Percentiles rank a stretch among this genome's conserved stretches.
Conservation (phyloP, 805 yeast species). For the Kregervanrija delftensis region DNA sequence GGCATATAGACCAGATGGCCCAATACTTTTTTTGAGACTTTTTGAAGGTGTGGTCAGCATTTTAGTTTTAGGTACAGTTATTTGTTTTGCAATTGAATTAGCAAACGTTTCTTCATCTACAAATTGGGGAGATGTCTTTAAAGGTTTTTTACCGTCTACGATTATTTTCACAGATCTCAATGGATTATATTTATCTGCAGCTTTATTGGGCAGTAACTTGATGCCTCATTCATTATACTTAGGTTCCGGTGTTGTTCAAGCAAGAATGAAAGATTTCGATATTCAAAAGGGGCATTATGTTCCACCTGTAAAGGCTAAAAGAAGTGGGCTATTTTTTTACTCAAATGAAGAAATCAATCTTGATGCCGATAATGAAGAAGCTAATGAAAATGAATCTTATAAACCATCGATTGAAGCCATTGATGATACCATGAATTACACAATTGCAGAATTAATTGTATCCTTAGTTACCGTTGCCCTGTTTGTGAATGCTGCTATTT, state of each 20-base stretch:
- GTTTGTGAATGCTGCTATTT: constrained; percentile 86
- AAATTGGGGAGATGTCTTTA: constrained; percentile 50
- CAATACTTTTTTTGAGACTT: constrained; percentile 65
- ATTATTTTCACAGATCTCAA: constrained; percentile 42
- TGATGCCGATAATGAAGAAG: constrained; percentile 46
- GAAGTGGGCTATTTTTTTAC: constrained; percentile 9
- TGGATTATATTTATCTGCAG: constrained; percentile 75
- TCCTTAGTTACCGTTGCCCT: constrained; percentile 83
- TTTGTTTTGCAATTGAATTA: constrained; percentile 77
- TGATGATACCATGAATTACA: constrained; percentile 67
- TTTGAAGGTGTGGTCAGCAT: constrained; percentile 79
- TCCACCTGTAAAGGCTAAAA: constrained; percentile 24
- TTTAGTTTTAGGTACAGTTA: constrained; percentile 73
- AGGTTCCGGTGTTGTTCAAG: constrained; percentile 86
- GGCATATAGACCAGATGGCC: constrained; percentile 84
- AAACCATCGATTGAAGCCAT: constrained; percentile 79
- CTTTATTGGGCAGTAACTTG: constrained; percentile 88
- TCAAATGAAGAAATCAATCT: constrained; percentile 22
- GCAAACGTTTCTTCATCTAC: constrained; percentile 56
- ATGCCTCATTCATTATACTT: constrained; percentile 91
- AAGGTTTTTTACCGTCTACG: constrained; percentile 59
- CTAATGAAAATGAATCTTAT: constrained; percentile 33
- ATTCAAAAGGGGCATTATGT: constrained; percentile 53
- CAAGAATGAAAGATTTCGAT: constrained; percentile 76
- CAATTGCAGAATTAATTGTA: constrained; percentile 75